Evolutionary conservation across 306 rosid genomes (phyloP).

Genomic region (Lathyrus oleraceus): DNA sequence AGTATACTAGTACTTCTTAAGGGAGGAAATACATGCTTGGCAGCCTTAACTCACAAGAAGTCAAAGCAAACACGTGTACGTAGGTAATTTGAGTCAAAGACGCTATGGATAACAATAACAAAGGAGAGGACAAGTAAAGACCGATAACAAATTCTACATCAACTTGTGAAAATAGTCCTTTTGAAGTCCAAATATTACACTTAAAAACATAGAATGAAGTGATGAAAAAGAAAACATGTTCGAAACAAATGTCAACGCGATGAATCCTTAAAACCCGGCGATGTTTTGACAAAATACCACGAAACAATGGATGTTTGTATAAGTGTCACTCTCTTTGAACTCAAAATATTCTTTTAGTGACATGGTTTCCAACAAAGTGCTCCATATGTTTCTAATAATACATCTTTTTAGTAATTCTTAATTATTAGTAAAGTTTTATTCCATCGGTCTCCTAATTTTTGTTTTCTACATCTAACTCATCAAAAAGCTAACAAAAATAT

Average conservation of each 20-base stretch:
- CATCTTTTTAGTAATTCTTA: not conserved
- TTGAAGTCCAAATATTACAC: constrained; percentile 5
- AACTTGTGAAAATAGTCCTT: constrained; percentile 13
- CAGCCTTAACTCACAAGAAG: constrained; percentile 36
- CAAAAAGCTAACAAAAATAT: no score
- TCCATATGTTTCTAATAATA: not conserved
- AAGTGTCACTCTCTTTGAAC: constrained; percentile 44
- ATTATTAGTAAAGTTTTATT: no score
- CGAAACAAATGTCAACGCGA: constrained; percentile 51
- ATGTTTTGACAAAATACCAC: constrained; percentile 55
- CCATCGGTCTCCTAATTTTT: no score
- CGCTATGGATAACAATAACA: constrained; percentile 52
- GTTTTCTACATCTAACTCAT: no score
- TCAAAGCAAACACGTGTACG: constrained; percentile 42
- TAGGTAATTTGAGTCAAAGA: constrained; percentile 67
- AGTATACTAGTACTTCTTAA: constrained; percentile 37
- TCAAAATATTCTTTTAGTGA: constrained; percentile 28
- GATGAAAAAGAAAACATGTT: constrained; percentile 27
- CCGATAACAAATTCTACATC: constrained; percentile 21
- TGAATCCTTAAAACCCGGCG: constrained; percentile 59
- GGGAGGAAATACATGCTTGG: constrained; percentile 48
- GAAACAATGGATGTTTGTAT: constrained; percentile 39
- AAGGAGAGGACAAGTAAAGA: constrained; percentile 31
- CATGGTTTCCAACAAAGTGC: constrained; percentile 32
- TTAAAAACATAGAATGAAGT: not conserved